These are phyloP conservation scores for Avena atlantica DNA, from an alignment of 176 grass and related monocot species.

Conservation along the genomic window DNA sequence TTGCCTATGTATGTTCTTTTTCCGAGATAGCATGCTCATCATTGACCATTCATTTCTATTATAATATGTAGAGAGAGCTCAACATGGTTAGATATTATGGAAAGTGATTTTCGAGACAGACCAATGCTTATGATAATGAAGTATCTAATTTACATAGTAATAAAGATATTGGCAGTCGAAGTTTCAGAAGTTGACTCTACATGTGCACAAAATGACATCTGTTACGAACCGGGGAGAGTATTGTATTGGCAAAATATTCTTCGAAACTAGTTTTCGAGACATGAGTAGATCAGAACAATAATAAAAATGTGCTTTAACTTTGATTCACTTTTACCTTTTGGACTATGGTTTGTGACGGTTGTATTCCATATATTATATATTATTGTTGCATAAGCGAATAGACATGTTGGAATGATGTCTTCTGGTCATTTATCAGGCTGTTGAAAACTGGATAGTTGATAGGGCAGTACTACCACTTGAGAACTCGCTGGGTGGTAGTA, in stretches of 20 bases:
- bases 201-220: neutral
- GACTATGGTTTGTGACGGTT: neutral
- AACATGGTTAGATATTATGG: neutral
- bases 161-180: neutral
- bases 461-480: slow-evolving; percentile 85
- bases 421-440: slow-evolving; percentile 62
- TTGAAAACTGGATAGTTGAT: slow-evolving; percentile 71
- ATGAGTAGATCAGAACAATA: slow-evolving; percentile 15
- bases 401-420: slow-evolving; percentile 9
- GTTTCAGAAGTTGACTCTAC: neutral
- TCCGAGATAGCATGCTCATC: slow-evolving; percentile 1
- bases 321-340: slow-evolving; percentile 1
- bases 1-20: neutral
- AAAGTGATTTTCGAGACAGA: neutral
- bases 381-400: neutral
- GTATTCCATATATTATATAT: neutral
- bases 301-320: neutral
- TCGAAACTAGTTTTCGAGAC: slow-evolving; percentile 22
- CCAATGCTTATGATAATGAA: slow-evolving; percentile 4
- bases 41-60: slow-evolving; percentile 16
- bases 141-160: neutral
- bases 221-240: neutral
- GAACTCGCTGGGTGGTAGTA: slow-evolving; percentile 86
- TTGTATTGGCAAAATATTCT: neutral
- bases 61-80: neutral